Percentiles rank a stretch among this genome's conserved stretches.
Conservation (phyloP, 257 asterid genomes). For the Solanum etuberosum region DNA sequence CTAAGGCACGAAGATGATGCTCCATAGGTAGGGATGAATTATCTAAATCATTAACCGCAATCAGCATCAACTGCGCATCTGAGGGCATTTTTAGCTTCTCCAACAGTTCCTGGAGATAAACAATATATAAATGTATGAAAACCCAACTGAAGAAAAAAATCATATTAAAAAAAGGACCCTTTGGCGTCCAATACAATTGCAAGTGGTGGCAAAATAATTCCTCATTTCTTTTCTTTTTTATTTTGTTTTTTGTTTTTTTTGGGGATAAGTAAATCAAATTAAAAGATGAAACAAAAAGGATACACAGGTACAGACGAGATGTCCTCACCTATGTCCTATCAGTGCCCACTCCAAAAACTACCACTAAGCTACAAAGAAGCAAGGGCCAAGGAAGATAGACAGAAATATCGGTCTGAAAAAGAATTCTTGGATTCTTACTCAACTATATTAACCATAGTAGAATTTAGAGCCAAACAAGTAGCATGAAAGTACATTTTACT, state of each 20-base stretch:
- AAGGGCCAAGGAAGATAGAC: neutral
- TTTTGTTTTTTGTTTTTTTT: no score
- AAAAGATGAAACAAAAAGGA: neutral
- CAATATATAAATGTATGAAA: neutral
- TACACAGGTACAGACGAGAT: neutral
- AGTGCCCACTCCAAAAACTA: neutral
- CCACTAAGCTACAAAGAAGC: neutral
- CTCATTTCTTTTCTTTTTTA: neutral
- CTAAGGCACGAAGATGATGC: conserved; percentile 66
- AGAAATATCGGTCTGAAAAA: neutral
- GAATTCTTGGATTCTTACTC: neutral
- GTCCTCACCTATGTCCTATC: neutral
- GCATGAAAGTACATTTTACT: neutral
- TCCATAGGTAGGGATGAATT: conserved; percentile 39
- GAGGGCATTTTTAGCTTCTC: conserved; percentile 69
- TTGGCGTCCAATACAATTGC: neutral
- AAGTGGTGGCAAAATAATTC: neutral
- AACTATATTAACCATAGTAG: neutral
- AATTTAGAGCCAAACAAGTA: neutral
- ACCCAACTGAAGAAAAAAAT: neutral
- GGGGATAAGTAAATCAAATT: neutral
- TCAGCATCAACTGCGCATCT: conserved; percentile 69
- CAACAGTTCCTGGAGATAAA: conserved; percentile 31
- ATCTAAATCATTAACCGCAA: conserved; percentile 67
- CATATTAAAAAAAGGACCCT: neutral